phyloP scores from a whole-genome alignment of 2,329 filamentous ascomycete species.

The Xylariaceae sp. region DNA sequence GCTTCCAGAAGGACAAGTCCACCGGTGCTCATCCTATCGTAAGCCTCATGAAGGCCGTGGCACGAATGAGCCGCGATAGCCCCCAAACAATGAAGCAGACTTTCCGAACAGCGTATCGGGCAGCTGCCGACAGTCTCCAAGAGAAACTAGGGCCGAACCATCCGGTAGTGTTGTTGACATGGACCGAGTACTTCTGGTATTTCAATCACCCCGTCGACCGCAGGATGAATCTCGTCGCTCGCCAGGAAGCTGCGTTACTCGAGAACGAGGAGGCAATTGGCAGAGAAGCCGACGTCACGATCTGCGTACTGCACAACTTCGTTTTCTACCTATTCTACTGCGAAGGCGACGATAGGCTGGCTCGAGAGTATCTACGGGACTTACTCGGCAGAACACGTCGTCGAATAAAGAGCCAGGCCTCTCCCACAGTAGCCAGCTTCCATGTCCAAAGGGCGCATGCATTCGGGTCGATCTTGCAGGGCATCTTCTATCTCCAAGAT shows the following conservation, averaged over 20 bases:
- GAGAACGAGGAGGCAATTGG: background rate
- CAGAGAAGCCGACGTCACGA: slow-evolving; percentile 2
- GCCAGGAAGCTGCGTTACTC: background rate
- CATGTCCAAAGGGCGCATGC: slow-evolving; percentile 4
- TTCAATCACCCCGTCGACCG: slow-evolving; percentile 5
- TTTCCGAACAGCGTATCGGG: slow-evolving; percentile 3
- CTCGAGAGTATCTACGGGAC: background rate
- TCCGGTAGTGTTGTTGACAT: slow-evolving; percentile 3
- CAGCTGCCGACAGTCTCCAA: slow-evolving; percentile 4
- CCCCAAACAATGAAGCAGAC: slow-evolving; percentile 4
- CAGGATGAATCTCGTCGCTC: background rate
- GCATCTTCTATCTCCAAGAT: slow-evolving; percentile 5
- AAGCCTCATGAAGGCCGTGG: background rate
- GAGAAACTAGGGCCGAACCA: slow-evolving; percentile 4
- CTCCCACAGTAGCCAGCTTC: background rate
- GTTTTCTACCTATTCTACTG: slow-evolving; percentile 11
- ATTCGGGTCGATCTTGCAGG: slow-evolving; percentile 5
- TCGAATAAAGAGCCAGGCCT: background rate
- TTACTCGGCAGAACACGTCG: background rate
- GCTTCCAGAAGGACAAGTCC: background rate
- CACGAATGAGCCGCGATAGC: slow-evolving; percentile 2
- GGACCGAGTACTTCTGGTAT: slow-evolving; percentile 13
- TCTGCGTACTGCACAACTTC: slow-evolving; percentile 3
- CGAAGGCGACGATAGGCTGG: background rate
- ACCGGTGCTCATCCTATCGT: background rate